Base-by-base conservation (phyloP, 495 filamentous ascomycete species). In the Xylaria curta region DNA sequence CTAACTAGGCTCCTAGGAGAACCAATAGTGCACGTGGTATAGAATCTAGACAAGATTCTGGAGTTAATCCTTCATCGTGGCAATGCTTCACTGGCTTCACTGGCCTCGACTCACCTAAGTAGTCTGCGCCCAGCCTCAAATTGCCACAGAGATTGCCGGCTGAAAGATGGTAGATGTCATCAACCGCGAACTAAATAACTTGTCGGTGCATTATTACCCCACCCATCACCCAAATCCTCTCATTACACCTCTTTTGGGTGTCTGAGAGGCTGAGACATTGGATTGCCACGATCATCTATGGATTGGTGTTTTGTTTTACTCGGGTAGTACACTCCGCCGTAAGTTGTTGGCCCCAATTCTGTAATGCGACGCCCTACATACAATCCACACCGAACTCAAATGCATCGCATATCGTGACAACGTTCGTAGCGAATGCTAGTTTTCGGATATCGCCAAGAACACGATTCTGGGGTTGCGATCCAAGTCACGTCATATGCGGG, bases 101-200 rank as follows among this genome's bases (percentile, higher is more conserved):
- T 31, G 13, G 15, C 24, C 28, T 33, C 31, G 33, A 36, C 33
- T 7, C 33, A 17, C 24, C 26, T 9, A 19, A 1, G 54, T n/a
- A 59, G 28, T 24, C 33, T 53, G 26, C 24, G 54, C 47, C 36
- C 65, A 56, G 49, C 65, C 49, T 49, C 49, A 67, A 49, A 17
- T 51, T 7, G 36, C 12, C 17, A 19, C 42, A 17, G n/a, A 28
- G 65, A 26, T 66, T 19, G 36, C 36, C 46, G 24, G 63, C 63
- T 53, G 46, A 53, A 53, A n/a, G 26, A 33, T 10, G 42, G 1
- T 21, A 8, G n/a, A 65, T 47, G 28, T 46, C 42, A 66, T 66
- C 19, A 19, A 31, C 36, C 47, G 42, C 21, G 47, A n/a, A 49
- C 31, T 13, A 2, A 21, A 40, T 3, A 51, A 51, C 36, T 67